A percentile compares a stretch with the other conserved stretches of the same genome.
These are phyloP conservation scores for Exophiala oligosperma DNA, from an alignment of 2,329 filamentous ascomycete species.

Conservation along the genomic window DNA sequence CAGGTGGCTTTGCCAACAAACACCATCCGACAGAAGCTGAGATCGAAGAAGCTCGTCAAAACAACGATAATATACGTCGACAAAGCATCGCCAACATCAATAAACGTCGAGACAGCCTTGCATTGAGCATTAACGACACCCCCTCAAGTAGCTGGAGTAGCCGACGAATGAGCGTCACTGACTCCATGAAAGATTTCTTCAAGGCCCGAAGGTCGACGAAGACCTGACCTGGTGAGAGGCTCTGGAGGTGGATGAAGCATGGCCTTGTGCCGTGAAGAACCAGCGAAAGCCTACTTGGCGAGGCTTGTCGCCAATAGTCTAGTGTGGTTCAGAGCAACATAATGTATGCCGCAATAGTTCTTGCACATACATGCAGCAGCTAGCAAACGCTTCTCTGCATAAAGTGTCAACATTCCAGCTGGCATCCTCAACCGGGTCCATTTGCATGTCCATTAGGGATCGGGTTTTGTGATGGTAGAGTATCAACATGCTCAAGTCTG, in stretches of 20 bases:
- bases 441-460: conserved; percentile 7
- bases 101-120: conserved; percentile 7
- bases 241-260: background rate
- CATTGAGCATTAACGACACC: background rate
- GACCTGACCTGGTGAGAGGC: background rate
- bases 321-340: too few relatives aligned
- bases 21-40: conserved; percentile 30
- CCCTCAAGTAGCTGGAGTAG: conserved; percentile 1
- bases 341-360: too few relatives aligned
- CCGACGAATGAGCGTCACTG: conserved; percentile 12
- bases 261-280: background rate
- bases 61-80: conserved; percentile 28
- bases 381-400: too few relatives aligned
- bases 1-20: conserved; percentile 31
- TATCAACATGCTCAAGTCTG: conserved; percentile 24
- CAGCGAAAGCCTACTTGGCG: background rate
- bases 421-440: background rate
- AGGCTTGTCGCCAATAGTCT: background rate
- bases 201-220: conserved; percentile 10
- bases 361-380: too few relatives aligned
- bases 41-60: conserved; percentile 31
- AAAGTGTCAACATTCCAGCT: background rate
- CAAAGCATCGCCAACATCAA: conserved; percentile 10
- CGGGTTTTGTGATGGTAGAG: conserved; percentile 14
- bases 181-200: conserved; percentile 16